A percentile compares a stretch with the other conserved stretches of the same genome.
Conservation (phyloP, 768 basidiomycete species). For the Mycena alexandri region DNA sequence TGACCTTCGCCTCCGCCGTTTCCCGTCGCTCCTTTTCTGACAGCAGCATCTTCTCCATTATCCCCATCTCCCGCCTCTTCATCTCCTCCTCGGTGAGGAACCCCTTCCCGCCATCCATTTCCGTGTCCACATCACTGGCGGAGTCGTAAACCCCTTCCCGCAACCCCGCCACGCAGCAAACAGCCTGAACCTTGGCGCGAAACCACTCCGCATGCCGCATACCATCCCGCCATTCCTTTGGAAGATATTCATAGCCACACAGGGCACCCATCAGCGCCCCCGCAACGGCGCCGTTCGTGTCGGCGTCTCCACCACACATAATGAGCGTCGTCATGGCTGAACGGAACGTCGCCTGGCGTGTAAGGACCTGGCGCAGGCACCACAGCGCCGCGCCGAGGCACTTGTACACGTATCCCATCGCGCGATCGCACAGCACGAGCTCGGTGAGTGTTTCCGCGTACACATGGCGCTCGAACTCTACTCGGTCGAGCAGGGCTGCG, state of each 20-base stretch:
- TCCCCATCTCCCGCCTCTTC: constrained; percentile 38
- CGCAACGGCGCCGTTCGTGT: constrained; percentile 41
- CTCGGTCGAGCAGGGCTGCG: constrained; percentile 30
- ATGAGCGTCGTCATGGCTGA: constrained; percentile 39
- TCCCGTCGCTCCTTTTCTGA: constrained; percentile 34
- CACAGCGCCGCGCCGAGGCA: constrained; percentile 41
- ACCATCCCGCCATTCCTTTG: constrained; percentile 42
- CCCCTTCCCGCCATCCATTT: constrained; percentile 37
- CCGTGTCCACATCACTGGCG: constrained; percentile 32
- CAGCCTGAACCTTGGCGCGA: constrained; percentile 23
- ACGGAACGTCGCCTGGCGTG: constrained; percentile 37
- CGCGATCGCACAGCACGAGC: constrained; percentile 32
- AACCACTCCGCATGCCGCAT: constrained; percentile 39
- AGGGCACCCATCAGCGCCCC: constrained; percentile 41
- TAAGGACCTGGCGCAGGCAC: constrained; percentile 38
- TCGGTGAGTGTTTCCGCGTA: constrained; percentile 33
- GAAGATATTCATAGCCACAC: constrained; percentile 36
- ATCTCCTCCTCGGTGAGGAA: constrained; percentile 34
- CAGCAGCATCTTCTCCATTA: constrained; percentile 40
- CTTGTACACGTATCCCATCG: constrained; percentile 43
- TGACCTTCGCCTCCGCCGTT: constrained; percentile 31
- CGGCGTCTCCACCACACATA: constrained; percentile 40
- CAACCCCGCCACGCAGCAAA: constrained; percentile 34
- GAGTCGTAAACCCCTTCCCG: constrained; percentile 34
- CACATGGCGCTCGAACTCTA: constrained; percentile 36